Conservation (phyloP, 345 rosid species). For the Linum lewisii region DNA sequence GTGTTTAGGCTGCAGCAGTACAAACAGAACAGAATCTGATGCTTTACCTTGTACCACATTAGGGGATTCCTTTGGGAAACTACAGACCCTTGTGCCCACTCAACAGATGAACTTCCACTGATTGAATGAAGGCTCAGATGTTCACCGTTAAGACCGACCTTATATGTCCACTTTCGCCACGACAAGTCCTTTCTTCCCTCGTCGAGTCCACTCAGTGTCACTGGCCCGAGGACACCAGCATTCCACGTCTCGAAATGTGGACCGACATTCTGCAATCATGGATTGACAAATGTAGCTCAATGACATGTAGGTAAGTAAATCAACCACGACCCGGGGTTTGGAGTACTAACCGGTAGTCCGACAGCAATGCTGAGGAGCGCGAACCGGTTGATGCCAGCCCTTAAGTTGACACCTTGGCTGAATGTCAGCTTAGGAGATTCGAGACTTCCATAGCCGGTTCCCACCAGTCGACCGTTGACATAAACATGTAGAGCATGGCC, state of each 20-base stretch:
- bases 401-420: constrained; percentile 53
- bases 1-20: too few species aligned
- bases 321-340: too few species aligned
- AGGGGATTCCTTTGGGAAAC: constrained; percentile 79
- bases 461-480: constrained; percentile 24
- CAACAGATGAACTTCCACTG: constrained; percentile 75
- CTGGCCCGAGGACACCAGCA: constrained; percentile 93
- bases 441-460: constrained; percentile 84
- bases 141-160: constrained; percentile 99
- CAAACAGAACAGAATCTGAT: too few species aligned
- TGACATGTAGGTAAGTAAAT: too few species aligned
- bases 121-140: constrained; percentile 78
- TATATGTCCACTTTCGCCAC: constrained; percentile 97
- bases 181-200: constrained; percentile 82
- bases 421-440: constrained; percentile 82
- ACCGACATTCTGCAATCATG: constrained; percentile 90
- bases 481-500: not conserved
- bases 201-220: constrained; percentile 58
- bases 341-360: constrained; percentile 92
- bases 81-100: constrained; percentile 77
- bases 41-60: constrained; percentile 82
- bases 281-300: too few species aligned
- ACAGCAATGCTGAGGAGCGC: constrained; percentile 84
- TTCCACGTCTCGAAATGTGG: constrained; percentile 99
- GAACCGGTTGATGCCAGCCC: constrained; percentile 80